Evolutionary conservation across 352 stramenopile genomes (phyloP), one percentile per base, ranked within the genome.

Genomic region (Aphanomyces euteiches): DNA sequence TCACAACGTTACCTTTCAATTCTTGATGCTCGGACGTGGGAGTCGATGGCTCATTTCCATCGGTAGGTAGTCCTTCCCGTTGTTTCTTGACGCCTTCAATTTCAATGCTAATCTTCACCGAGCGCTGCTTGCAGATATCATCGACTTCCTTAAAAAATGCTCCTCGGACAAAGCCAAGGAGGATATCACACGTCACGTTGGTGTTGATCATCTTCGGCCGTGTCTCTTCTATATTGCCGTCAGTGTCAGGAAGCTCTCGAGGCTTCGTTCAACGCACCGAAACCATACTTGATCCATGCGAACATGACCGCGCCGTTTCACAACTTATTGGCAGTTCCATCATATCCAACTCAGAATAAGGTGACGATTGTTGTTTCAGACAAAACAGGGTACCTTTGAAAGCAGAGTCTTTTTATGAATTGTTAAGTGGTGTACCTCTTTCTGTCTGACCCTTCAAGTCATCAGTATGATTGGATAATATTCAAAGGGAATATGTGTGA

Each of bases 231-330:
- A 67, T 12, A 12, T 4, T 39, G 19, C 41, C 34, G 70, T 39
- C 5, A 1, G 48, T 36, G 17, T 28, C 28, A 28, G 28, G 28
- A 28, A 28, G 28, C 28, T 37, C 37, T 37, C 57, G 6, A 61
- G 19, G 34, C 34, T 39, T 38, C 34, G 19, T 13, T 60, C 13
- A 60, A 34, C 83, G 41, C 72, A 92, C 85, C 83, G 54, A 93
- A 91, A 71, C 85, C 85, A 81, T 90, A 90, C 74, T 90, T 90
- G 64, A 90, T 79, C 80, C 79, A 90, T 77, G 91, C 80, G 74
- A 93, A 88, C 79, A 83, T 87, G 28, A 10, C 45, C 54, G 19
- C 28, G 28, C 28, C 28, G 28, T 28, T 28, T 28, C 28, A 28
- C 28, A 28, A 28, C 28, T 28, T 28, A 28, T 2, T 28, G 28